Percentiles rank a stretch among this genome's conserved stretches.
These are phyloP conservation scores for Suillus cothurnatus DNA, from an alignment of 768 basidiomycete genomes.

Conservation along the genomic window DNA sequence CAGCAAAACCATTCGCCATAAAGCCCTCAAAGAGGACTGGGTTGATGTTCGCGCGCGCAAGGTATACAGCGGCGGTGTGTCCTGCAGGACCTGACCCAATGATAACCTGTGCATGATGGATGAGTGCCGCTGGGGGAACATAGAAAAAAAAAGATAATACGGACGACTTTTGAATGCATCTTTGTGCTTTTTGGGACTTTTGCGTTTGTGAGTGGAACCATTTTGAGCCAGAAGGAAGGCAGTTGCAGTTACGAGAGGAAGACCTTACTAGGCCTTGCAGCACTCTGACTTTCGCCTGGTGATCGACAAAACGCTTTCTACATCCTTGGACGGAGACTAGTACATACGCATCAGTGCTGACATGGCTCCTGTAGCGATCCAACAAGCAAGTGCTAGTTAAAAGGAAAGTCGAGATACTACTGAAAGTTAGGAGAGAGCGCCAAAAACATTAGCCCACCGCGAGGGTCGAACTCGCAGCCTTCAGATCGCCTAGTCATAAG, in stretches of 20 bases:
- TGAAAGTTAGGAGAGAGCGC: background rate
- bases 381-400: background rate
- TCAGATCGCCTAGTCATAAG: conserved; percentile 55
- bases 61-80: conserved; percentile 95
- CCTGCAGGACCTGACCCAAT: conserved; percentile 95
- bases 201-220: conserved; percentile 53
- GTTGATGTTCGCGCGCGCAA: conserved; percentile 92
- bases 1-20: conserved; percentile 98
- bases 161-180: conserved; percentile 80
- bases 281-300: background rate
- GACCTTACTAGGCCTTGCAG: conserved; percentile 32
- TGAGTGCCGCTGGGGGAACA: background rate
- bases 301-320: background rate
- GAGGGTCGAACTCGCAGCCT: conserved; percentile 68
- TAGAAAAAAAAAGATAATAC: conserved; percentile 17
- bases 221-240: conserved; percentile 28
- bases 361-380: background rate
- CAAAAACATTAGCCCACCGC: conserved; percentile 53
- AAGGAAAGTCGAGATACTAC: background rate
- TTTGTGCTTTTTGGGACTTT: conserved; percentile 54
- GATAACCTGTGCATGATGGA: conserved; percentile 59
- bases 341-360: background rate
- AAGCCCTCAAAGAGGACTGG: conserved; percentile 98
- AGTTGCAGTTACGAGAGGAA: conserved; percentile 27
- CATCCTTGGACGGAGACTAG: background rate